These are phyloP conservation scores for Ganoderma lucidum DNA, from an alignment of 1,284 basidiomycete species.

Conservation along the genomic window DNA sequence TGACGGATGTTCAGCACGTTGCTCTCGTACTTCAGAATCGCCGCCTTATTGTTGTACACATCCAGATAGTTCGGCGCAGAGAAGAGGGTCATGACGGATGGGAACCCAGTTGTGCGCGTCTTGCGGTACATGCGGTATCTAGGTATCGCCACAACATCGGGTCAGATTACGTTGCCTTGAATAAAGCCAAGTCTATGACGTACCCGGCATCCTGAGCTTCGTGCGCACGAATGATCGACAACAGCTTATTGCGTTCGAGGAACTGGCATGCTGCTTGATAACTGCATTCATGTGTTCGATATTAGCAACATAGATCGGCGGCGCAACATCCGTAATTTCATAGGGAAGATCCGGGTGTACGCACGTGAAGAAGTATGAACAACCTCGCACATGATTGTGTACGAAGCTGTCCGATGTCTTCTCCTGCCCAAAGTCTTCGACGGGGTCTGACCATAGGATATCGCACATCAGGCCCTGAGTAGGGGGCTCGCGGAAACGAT, in stretches of 20 bases:
- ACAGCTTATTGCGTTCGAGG: slow-evolving; percentile 91
- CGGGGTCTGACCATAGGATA: slow-evolving; percentile 93
- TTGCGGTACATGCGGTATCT: slow-evolving; percentile 98
- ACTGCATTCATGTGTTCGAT: slow-evolving; percentile 52
- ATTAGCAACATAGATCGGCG: slow-evolving; percentile 14
- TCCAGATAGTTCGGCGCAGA: slow-evolving; percentile 96
- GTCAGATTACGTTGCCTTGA: slow-evolving; percentile 1
- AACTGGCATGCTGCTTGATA: slow-evolving; percentile 95
- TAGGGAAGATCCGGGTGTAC: slow-evolving; percentile 37
- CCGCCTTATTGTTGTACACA: slow-evolving; percentile 97
- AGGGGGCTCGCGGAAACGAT: slow-evolving; percentile 95
- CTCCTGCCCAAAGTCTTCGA: slow-evolving; percentile 94
- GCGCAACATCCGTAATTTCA: not conserved
- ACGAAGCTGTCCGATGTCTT: slow-evolving; percentile 88
- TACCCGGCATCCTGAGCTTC: slow-evolving; percentile 96
- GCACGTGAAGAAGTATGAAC: slow-evolving; percentile 95
- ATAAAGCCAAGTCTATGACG: not conserved
- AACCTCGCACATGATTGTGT: slow-evolving; percentile 95
- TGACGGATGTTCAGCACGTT: slow-evolving; percentile 97
- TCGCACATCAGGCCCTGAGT: slow-evolving; percentile 97
- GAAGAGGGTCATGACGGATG: slow-evolving; percentile 97
- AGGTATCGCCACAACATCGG: not conserved
- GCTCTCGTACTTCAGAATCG: slow-evolving; percentile 95
- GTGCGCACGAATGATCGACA: slow-evolving; percentile 96
- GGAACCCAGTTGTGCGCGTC: slow-evolving; percentile 92